Base-by-base conservation (phyloP, 2,329 filamentous ascomycete genomes). In the Cryphonectria japonica region DNA sequence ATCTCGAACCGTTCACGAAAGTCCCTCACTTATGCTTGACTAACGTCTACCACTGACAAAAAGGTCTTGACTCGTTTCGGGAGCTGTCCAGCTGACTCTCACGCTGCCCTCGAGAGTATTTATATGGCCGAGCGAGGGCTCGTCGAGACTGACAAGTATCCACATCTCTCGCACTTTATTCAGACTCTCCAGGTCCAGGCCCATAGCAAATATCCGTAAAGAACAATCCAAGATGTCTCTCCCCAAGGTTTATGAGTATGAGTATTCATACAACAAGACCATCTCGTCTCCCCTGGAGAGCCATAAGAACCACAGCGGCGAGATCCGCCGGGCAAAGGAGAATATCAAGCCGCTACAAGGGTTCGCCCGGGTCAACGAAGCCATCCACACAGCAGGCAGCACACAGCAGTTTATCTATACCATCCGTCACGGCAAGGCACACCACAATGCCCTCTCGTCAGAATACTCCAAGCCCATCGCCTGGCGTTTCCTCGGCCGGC, bases 401-500 rank as follows among this genome's bases (percentile, higher is more conserved):
- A 66, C 60, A 16, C 22, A 61, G 13, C 67, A 66, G 26, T 63
- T 69, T n/a, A 64, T 72, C 14, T 72, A 72, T 39, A 66, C 69
- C 9, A 11, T 72, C 22, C 69, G 71, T 29, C 71, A 72, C 50
- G 71, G 69, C 11, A 54, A 67, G 16, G 69, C 71, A 16, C 60
- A 43, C 9, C 69, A 72, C 63, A 72, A 72, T 19, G 66, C 67
- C 22, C 54, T 69, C 43, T 54, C 57, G 6, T n/a, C 54, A 0
- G 34, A 26, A 16, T 72, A 50, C 29, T 61, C 62, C 62, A 69
- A 64, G 32, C 34, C 69, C 26, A 66, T 71, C 37, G 22, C 71
- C 22, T 72, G 71, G 71, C 57, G 69, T 3, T 71, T 71, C 66
- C 50, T 72, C 1, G 37, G 68, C 22, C 26, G 43, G n/a, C 46